Conservation (phyloP, 768 basidiomycete genomes). For the Asterophora lycoperdoides region DNA sequence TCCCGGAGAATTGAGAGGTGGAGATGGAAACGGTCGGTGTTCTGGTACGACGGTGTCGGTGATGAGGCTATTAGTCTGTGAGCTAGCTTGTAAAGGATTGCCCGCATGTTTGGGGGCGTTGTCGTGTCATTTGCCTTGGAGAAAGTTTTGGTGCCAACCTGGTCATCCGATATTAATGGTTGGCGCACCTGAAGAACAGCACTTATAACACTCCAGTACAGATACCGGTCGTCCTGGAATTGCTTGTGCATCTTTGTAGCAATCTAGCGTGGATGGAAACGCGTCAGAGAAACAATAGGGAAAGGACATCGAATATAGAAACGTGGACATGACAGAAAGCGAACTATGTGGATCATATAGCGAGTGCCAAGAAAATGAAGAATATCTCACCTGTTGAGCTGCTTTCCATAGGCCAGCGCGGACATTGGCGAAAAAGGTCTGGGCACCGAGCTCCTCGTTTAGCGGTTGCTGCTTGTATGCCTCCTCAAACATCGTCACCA, state of each 20-base stretch:
- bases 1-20: slow-evolving; percentile 70
- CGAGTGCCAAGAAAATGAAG: background rate
- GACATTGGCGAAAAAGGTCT: slow-evolving; percentile 83
- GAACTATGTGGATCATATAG: background rate
- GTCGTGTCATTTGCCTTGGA: slow-evolving; percentile 65
- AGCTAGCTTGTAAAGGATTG: slow-evolving; percentile 71
- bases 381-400: slow-evolving; percentile 62
- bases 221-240: slow-evolving; percentile 75
- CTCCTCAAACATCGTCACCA: slow-evolving; percentile 81
- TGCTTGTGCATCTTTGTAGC: slow-evolving; percentile 80
- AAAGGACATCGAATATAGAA: too few species aligned
- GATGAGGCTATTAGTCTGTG: slow-evolving; percentile 67
- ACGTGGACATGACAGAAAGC: too few species aligned
- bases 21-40: slow-evolving; percentile 74
- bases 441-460: slow-evolving; percentile 80
- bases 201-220: slow-evolving; percentile 82
- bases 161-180: background rate
- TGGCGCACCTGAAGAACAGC: slow-evolving; percentile 67
- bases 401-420: slow-evolving; percentile 81
- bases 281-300: slow-evolving; percentile 1
- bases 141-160: background rate
- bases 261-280: slow-evolving; percentile 40
- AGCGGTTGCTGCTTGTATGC: slow-evolving; percentile 76
- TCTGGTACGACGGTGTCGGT: slow-evolving; percentile 56
- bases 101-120: slow-evolving; percentile 59